Base-by-base conservation (phyloP, 192 early-diverging fungal species). In the Backusella liffmaniae region DNA sequence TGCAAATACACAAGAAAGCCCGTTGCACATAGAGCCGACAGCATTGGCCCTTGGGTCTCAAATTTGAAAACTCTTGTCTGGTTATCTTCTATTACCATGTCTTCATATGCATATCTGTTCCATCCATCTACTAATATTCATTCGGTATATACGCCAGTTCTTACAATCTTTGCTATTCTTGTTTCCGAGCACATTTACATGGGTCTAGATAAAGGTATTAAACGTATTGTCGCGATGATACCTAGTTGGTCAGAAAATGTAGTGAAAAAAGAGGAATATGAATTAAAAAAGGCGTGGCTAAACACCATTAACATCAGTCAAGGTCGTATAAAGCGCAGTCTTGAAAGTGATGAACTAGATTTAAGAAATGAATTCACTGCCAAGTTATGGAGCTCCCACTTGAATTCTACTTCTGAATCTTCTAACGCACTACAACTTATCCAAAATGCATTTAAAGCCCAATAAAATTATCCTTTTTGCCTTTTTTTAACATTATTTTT, bases 1-100 rank as follows among this genome's bases (percentile, higher is more conserved):
- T 92, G 92, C 78, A 90, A 86, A 44, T 87, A 91, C 44, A 87
- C 88, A 5, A 87, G 92, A 73, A 74, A 77, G 10, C 82, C 82
- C 18, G 75, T 78, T 32, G 76, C 82, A 29, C 34, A 36, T 6
- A 62, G 79, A 26, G 82, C 78, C 37, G 82, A 83, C 34, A 77
- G 73, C 62, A 76, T 77, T 71, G 82, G 79, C 13, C 78, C 82
- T 44, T 83, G 82, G 82, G n/a, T 83, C 10, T 79, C 70, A 4
- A 79, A 83, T 77, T 71, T 83, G 72, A 66, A 82, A 36, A 69
- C 79, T 34, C 69, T 90, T 15, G 75, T 83, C 3, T 90, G 87
- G 87, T 77, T 90, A 26, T 87, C 89, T 36, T 87, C 89, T 15
- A 79, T 90, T 67, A 90, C 89, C 5, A 88, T 84, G 42, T 82